These are phyloP conservation scores for Pezicula carpinea DNA, from an alignment of 2,329 filamentous ascomycete species.

Conservation along the genomic window DNA sequence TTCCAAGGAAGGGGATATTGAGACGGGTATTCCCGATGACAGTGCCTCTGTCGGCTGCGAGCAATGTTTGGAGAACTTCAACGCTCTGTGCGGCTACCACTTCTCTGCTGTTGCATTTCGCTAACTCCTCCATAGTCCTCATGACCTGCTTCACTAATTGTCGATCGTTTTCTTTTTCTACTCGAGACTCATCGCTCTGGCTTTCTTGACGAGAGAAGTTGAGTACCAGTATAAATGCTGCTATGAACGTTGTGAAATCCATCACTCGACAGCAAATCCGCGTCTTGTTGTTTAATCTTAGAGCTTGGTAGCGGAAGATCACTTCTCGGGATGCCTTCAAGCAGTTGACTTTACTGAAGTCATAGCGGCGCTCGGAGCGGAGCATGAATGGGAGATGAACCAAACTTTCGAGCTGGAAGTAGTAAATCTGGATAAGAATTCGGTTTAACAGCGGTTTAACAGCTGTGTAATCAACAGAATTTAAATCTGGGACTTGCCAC, in stretches of 20 bases:
- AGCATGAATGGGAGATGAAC: conserved; percentile 29
- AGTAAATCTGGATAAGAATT: conserved; percentile 25
- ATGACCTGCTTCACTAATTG: conserved; percentile 19
- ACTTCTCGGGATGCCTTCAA: conserved; percentile 24
- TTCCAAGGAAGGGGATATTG: conserved; percentile 29
- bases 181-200: conserved; percentile 9
- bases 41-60: conserved; percentile 16
- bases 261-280: conserved; percentile 24
- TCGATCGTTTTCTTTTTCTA: conserved; percentile 17
- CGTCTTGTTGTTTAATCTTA: conserved; percentile 12
- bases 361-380: conserved; percentile 25
- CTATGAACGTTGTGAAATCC: conserved; percentile 26
- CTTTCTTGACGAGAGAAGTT: conserved; percentile 9
- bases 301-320: conserved; percentile 21
- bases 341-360: conserved; percentile 28
- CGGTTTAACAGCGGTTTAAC: conserved; percentile 14
- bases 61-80: conserved; percentile 24
- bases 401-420: conserved; percentile 23
- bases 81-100: conserved; percentile 23
- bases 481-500: background rate
- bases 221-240: conserved; percentile 24
- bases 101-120: conserved; percentile 11
- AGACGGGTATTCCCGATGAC: conserved; percentile 21
- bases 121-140: conserved; percentile 16
- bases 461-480: background rate